Base-by-base conservation (phyloP, 106 monocot genomes). In the Phalaenopsis equestris region DNA sequence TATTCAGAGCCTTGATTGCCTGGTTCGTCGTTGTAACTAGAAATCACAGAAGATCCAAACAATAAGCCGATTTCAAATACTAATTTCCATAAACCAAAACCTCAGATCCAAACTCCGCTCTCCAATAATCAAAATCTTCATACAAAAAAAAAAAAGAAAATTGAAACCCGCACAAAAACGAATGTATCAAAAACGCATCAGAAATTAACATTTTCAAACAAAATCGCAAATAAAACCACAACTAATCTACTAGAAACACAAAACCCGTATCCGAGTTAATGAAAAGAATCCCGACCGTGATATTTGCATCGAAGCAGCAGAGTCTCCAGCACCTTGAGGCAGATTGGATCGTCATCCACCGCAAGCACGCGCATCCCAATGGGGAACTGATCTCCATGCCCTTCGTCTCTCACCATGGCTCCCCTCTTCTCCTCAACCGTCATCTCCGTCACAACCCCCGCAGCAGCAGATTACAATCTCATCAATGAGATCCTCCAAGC, bases 21-120 rank as follows among this genome's bases (percentile, higher is more conserved):
- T 81, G 81, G 75, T 85, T 87, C 23, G 87, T 87, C 30, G 84
- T 84, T 2, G 90, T 90, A 39, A 93, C 93, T 93, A 81, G 5
- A 36, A 81, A 77, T 65, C 43, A 55, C 17, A 64, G 15, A 78
- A 77, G 55, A 49, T 19, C 70, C 18, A 43, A 52, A 9, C 64
- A 65, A 39, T 41, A 70, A 70, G 39, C 39, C 70, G 14, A 21
- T 43, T 74, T 74, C 43, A 43, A 74, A 19, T 21, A 61, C 45
- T 43, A 74, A 74, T n/a, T 45, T 74, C 46, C 46, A 76, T 24
- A 15, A 75, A 42, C 8, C 4, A 75, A 75, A 75, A 49, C 7
- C 43, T 42, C 73, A 42, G 45, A 75, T 75, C 47, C 2, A 23
- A 47, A 52, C 52, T 12, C 52, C 2, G 52, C 12, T 52, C 52